These are phyloP conservation scores for Skeletonema tropicum DNA, from an alignment of 108 stramenopile species.

Conservation along the genomic window DNA sequence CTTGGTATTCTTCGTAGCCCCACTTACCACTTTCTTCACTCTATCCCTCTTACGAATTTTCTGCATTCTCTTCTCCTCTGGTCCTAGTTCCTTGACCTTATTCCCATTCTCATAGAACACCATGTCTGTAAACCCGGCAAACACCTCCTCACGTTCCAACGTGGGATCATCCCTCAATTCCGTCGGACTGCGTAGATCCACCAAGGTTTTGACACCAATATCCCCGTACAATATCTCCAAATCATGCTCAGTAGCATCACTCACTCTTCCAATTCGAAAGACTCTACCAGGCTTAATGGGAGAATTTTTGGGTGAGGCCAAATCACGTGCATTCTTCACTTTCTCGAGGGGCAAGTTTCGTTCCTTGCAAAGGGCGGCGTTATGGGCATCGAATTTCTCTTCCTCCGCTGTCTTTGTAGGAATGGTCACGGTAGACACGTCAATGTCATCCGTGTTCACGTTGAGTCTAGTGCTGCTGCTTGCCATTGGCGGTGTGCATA, in stretches of 20 bases:
- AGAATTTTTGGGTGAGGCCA: conserved; percentile 67
- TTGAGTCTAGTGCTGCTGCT: conserved; percentile 4
- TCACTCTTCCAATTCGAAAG: conserved; percentile 84
- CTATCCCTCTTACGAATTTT: conserved; percentile 49
- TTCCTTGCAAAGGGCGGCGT: conserved; percentile 61
- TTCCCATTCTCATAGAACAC: conserved; percentile 70
- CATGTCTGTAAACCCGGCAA: conserved; percentile 73
- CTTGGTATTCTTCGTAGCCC: conserved; percentile 35
- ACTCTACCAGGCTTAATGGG: conserved; percentile 74
- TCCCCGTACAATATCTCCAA: conserved; percentile 62
- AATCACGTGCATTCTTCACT: conserved; percentile 92
- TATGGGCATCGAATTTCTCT: conserved; percentile 51
- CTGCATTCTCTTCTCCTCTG: conserved; percentile 55
- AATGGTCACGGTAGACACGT: conserved; percentile 14
- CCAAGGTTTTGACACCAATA: conserved; percentile 74
- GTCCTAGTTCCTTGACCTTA: conserved; percentile 63
- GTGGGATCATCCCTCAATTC: conserved; percentile 84
- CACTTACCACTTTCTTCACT: conserved; percentile 29
- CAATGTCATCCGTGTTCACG: conserved; percentile 9
- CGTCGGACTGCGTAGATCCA: conserved; percentile 86
- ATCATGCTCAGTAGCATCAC: conserved; percentile 85
- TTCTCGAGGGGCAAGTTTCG: conserved; percentile 78
- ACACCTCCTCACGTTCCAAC: conserved; percentile 71
- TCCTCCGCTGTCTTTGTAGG: conserved; percentile 42
- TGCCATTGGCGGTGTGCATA: background rate